Base-by-base conservation (phyloP, 495 filamentous ascomycete genomes). In the Talaromyces liani region DNA sequence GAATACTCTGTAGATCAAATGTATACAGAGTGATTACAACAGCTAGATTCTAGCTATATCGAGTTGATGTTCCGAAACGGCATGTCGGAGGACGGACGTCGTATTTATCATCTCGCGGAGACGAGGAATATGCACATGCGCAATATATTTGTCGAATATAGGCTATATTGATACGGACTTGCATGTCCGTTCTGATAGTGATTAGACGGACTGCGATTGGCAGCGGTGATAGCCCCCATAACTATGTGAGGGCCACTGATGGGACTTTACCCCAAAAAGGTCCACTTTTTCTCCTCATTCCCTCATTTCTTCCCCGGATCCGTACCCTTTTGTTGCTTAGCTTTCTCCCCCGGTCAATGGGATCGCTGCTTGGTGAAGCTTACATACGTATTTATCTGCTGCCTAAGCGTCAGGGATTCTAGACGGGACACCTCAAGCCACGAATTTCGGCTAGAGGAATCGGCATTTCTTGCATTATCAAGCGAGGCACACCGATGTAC, bases 271-370 rank as follows among this genome's bases (percentile, higher is more conserved):
- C 45, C 45, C 45, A 49, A 20, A 49, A 4, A 18, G 45, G n/a
- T 56, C 53, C 53, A 56, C 53, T 56, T 56, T 56, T 56, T 56
- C 53, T 56, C 53, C 53, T 56, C 53, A 6, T 56, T 56, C 22
- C 24, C 53, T 27, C 51, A 79, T 62, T 56, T 72, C 70, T 58
- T 62, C 58, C 67, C 70, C 69, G 47, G 63, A 59, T 22, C 58
- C 36, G 34, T 49, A 54, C 60, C 57, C 63, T 49, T 20, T 24
- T 36, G 18, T 49, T 49, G n/a, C 18, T 20, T 49, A 20, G 45
- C 45, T 49, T 4, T 20, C 16, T 20, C 45, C 8, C 45, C 45
- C 18, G 1, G 45, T 49, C 36, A 41, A 41, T 36, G 10, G 6
- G 33, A 45, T 45, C 4, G 14, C 41, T n/a, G 41, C n/a, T 18